Base-by-base conservation (phyloP, 2,329 filamentous ascomycete genomes). In the Aspergillus pseudotamarii region DNA sequence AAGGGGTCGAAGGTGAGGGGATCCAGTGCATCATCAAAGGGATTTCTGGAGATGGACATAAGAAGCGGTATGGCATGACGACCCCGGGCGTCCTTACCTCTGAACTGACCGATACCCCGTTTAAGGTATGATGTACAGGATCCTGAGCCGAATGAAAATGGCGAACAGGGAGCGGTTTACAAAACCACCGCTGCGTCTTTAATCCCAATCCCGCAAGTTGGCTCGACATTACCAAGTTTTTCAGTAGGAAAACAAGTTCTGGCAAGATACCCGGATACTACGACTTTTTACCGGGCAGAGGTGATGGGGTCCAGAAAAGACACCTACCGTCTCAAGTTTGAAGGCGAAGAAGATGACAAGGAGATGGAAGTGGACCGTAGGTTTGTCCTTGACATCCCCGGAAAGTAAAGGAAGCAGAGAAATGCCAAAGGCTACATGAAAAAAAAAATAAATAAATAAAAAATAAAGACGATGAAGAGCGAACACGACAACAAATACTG, bases 271-370 rank as follows among this genome's bases (percentile, higher is more conserved):
- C 92, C 92, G 0, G 89, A 93, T 70, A 94, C 92, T 1, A 94
- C 92, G 1, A 94, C 91, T 0, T 94, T 95, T 71, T 95, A 95
- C 76, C 89, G 91, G 74, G 92, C 92, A 1, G 91, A 93, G 69
- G 91, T 94, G 10, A 90, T 92, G 78, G 89, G 89, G 41, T 86
- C 82, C 82, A 89, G 80, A 71, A 84, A 82, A 66, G 80, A 82
- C 53, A 75, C 76, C 59, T 83, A 81, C 65, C 75, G 78, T 61
- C 81, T 94, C 67, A 88, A 91, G 66, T 94, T 94, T 70, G 92
- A 94, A 73, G 91, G 91, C 16, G 91, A 93, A 70, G 90, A 92
- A 73, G 81, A 85, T 66, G 89, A 88, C 69, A 92, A 88, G 66
- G 86, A 91, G 74, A 91, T 92, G 77, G 86, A 91, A 67, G 91